phyloP scores from a whole-genome alignment of 1,284 basidiomycete genomes.

The Pseudozyma flocculosa region DNA sequence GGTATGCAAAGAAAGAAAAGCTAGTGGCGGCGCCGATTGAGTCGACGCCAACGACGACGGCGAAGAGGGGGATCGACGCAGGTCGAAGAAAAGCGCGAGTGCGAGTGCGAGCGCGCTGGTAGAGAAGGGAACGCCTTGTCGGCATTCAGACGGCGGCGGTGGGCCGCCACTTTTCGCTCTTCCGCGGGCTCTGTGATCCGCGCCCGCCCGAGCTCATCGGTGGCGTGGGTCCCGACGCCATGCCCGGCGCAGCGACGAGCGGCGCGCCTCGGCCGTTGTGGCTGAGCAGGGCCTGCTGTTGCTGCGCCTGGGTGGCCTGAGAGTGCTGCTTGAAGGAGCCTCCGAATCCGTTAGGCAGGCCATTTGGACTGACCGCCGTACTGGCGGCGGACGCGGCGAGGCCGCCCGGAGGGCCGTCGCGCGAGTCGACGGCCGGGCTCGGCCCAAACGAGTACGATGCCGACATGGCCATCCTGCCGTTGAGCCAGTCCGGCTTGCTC shows the following conservation, averaged over 20 bases:
- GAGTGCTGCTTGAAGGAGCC: not conserved
- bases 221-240: not conserved
- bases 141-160: constrained; percentile 28
- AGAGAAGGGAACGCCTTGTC: too few species aligned
- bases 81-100: too few species aligned
- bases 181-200: constrained; percentile 16
- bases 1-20: too few species aligned
- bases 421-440: not conserved
- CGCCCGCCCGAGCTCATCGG: constrained; percentile 2
- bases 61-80: too few species aligned
- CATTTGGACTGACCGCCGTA: too few species aligned
- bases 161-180: constrained; percentile 23
- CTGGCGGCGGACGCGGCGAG: too few species aligned
- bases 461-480: constrained; percentile 29
- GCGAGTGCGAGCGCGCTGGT: too few species aligned
- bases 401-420: too few species aligned
- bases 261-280: constrained; percentile 31
- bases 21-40: too few species aligned
- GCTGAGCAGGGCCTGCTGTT: constrained; percentile 26
- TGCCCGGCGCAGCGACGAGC: constrained; percentile 10
- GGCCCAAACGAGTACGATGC: constrained; percentile 25
- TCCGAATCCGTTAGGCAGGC: too few species aligned
- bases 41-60: too few species aligned
- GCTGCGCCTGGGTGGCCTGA: constrained; percentile 17
- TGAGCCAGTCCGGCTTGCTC: constrained; percentile 30